These are phyloP conservation scores for Byssochlamys sp. DNA, from an alignment of 2,329 filamentous ascomycete genomes.

Conservation along the genomic window DNA sequence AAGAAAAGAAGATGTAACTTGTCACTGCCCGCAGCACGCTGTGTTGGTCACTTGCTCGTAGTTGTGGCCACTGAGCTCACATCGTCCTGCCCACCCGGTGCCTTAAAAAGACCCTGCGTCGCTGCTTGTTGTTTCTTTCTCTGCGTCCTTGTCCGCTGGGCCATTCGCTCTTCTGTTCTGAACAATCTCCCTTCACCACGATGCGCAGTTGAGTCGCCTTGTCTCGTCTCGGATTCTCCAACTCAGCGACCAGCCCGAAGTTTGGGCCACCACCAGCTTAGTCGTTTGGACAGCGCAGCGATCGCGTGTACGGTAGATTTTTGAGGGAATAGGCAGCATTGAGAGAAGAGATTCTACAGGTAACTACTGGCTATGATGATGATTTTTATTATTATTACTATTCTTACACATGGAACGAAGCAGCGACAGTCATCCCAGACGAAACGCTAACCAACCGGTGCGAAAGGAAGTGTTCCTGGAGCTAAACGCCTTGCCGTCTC, in stretches of 20 bases:
- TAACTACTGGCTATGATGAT: background rate
- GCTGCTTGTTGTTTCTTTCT: background rate
- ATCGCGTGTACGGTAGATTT: background rate
- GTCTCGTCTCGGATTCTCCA: background rate
- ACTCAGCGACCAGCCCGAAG: background rate
- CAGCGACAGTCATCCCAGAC: background rate
- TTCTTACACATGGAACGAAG: background rate
- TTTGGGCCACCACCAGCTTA: background rate
- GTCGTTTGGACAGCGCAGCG: background rate
- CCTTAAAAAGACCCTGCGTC: background rate
- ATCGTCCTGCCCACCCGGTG: conserved; percentile 6
- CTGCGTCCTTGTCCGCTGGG: background rate
- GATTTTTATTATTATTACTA: too few species aligned
- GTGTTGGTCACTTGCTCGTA: conserved; percentile 1
- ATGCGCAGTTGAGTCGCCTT: background rate
- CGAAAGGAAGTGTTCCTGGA: conserved; percentile 1
- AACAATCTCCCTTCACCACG: background rate
- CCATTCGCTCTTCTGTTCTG: background rate
- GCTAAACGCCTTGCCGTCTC: conserved; percentile 1
- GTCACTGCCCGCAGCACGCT: conserved; percentile 4
- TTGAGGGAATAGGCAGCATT: background rate
- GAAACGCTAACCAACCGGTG: background rate
- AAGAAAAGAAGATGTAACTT: background rate
- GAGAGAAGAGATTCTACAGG: background rate
- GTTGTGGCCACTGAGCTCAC: background rate